These are phyloP conservation scores for Fusarium buharicum DNA, from an alignment of 2,329 filamentous ascomycete genomes.

Conservation along the genomic window DNA sequence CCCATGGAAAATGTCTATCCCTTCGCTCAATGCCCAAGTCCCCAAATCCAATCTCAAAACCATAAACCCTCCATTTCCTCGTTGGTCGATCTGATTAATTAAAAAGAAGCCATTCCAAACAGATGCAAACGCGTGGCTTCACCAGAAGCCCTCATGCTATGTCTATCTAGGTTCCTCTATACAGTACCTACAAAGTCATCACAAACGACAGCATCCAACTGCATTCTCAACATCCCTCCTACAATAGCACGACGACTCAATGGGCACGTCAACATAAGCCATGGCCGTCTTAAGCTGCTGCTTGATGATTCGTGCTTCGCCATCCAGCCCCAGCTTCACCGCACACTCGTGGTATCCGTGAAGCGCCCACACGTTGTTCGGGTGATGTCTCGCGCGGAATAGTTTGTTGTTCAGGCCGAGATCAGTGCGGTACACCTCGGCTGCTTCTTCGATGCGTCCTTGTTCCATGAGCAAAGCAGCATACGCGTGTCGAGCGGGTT, in stretches of 20 bases:
- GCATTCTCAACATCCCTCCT: slow-evolving; percentile 24
- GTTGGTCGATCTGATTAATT: neutral
- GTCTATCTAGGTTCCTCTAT: neutral
- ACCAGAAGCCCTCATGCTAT: neutral
- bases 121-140: neutral
- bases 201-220: slow-evolving; percentile 18
- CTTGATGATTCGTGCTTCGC: slow-evolving; percentile 50
- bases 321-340: slow-evolving; percentile 56
- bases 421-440: slow-evolving; percentile 67
- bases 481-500: slow-evolving; percentile 74
- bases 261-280: slow-evolving; percentile 67
- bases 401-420: slow-evolving; percentile 67
- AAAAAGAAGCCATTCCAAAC: neutral
- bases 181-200: neutral
- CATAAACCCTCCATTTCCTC: neutral
- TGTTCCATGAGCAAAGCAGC: slow-evolving; percentile 75
- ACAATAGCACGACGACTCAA: slow-evolving; percentile 51
- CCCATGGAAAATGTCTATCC: no score
- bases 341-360: slow-evolving; percentile 78
- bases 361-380: slow-evolving; percentile 78
- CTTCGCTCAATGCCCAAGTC: no score
- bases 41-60: neutral
- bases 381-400: slow-evolving; percentile 71
- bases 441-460: slow-evolving; percentile 63
- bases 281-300: slow-evolving; percentile 62